These are phyloP conservation scores for Neurospora sp. DNA, from an alignment of 2,329 filamentous ascomycete genomes.

Conservation along the genomic window DNA sequence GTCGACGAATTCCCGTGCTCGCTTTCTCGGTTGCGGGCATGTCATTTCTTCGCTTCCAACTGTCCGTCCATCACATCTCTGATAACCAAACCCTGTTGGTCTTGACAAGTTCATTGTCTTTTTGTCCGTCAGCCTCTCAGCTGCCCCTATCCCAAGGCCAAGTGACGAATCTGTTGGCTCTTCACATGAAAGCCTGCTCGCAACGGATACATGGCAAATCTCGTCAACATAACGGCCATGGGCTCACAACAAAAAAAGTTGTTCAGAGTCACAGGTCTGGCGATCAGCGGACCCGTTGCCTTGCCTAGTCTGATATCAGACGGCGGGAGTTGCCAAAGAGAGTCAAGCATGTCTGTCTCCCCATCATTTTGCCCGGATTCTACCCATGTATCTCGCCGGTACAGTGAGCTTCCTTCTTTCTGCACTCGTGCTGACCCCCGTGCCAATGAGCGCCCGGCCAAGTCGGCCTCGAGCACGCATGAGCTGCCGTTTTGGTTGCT, in stretches of 20 bases:
- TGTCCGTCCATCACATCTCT: background rate
- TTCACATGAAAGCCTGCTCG: background rate
- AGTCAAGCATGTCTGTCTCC: constrained; percentile 12
- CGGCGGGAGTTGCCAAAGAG: constrained; percentile 15
- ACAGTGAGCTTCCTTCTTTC: constrained; percentile 10
- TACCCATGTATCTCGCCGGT: constrained; percentile 9
- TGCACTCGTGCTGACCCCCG: constrained; percentile 16
- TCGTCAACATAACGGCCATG: background rate
- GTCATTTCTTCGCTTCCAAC: background rate
- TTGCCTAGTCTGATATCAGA: constrained; percentile 4
- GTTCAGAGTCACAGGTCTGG: constrained; percentile 2
- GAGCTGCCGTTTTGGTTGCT: constrained; percentile 24
- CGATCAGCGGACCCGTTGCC: constrained; percentile 11
- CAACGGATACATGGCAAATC: background rate
- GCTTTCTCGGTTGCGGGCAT: background rate
- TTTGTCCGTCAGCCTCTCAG: background rate
- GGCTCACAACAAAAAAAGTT: background rate
- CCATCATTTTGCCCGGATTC: background rate
- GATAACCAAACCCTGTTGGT: background rate
- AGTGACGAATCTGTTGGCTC: background rate
- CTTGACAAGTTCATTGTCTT: background rate
- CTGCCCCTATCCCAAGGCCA: background rate
- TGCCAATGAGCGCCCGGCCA: constrained; percentile 19
- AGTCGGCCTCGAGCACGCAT: constrained; percentile 17
- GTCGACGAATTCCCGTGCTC: background rate